These are phyloP conservation scores for Lignosus rhinocerotis DNA, from an alignment of 1,284 basidiomycete genomes.

Conservation along the genomic window DNA sequence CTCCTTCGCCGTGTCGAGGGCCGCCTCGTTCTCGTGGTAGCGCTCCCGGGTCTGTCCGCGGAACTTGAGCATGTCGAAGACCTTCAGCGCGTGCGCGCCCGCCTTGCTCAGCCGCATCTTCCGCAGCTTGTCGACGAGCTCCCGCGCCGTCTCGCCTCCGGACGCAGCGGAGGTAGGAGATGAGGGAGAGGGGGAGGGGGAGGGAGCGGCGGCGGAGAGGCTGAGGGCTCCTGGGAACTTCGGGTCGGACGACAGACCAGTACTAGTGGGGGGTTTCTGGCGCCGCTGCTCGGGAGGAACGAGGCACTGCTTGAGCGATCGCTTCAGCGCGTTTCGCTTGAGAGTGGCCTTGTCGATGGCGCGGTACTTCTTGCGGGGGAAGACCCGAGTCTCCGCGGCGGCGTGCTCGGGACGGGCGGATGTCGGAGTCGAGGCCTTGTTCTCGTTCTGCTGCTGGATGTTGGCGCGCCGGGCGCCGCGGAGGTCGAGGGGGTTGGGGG, in stretches of 20 bases:
- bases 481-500: constrained; percentile 5
- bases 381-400: neutral
- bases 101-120: neutral
- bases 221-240: too few species aligned
- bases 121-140: neutral
- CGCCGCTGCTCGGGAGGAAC: neutral
- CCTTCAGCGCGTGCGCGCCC: neutral
- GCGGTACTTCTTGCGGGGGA: neutral
- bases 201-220: neutral
- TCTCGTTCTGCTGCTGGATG: constrained; percentile 5
- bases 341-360: neutral
- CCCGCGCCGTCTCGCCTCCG: neutral
- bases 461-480: constrained; percentile 6
- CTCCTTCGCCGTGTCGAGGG: neutral
- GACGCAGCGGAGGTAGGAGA: neutral
- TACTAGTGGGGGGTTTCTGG: too few species aligned
- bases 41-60: neutral
- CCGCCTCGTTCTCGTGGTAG: constrained; percentile 1
- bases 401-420: neutral
- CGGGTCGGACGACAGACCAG: too few species aligned
- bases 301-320: neutral
- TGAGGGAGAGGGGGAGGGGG: neutral
- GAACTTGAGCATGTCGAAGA: neutral
- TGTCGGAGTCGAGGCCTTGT: neutral
- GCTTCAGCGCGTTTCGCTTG: neutral